phyloP scores from a whole-genome alignment of 495 filamentous ascomycete species.

The Penicillium macrosclerotiorum region DNA sequence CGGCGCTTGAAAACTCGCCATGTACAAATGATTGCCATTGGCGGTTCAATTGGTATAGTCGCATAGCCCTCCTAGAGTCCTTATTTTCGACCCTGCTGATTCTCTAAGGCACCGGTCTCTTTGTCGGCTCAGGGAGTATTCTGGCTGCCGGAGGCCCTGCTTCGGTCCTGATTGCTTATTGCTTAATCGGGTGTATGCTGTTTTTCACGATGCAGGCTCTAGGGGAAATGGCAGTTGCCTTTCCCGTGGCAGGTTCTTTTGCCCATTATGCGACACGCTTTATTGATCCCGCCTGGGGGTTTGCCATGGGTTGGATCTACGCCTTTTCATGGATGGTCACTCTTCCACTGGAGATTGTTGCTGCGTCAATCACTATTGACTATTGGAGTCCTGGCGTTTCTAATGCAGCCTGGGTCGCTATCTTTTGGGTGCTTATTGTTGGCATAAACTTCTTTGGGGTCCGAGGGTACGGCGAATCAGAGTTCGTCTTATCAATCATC shows the following conservation, averaged over 20 bases:
- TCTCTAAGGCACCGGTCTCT: constrained; percentile 91
- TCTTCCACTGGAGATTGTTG: constrained; percentile 85
- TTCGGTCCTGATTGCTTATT: constrained; percentile 77
- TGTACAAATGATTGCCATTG: constrained; percentile 96
- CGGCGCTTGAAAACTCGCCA: constrained; percentile 79
- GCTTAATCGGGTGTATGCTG: constrained; percentile 84
- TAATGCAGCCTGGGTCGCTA: constrained; percentile 78
- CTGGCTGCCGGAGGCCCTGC: constrained; percentile 80
- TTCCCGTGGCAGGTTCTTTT: constrained; percentile 91
- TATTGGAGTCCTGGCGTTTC: constrained; percentile 73
- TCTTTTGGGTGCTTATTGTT: constrained; percentile 75
- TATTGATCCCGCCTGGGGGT: constrained; percentile 92
- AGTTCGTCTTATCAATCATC: constrained; percentile 82
- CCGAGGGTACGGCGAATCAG: constrained; percentile 84
- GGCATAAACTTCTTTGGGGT: constrained; percentile 84
- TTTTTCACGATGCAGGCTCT: constrained; percentile 90
- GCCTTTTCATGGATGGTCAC: constrained; percentile 90
- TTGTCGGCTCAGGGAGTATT: constrained; percentile 81
- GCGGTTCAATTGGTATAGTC: constrained; percentile 93
- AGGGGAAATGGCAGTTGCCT: constrained; percentile 90
- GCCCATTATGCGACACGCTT: constrained; percentile 90
- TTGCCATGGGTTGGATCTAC: constrained; percentile 99
- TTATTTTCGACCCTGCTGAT: too few species aligned
- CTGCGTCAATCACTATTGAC: constrained; percentile 82
- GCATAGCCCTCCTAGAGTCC: constrained; percentile 6